These are phyloP conservation scores for Micractinium sp. DNA, from an alignment of 139 green algal species.

Conservation along the genomic window DNA sequence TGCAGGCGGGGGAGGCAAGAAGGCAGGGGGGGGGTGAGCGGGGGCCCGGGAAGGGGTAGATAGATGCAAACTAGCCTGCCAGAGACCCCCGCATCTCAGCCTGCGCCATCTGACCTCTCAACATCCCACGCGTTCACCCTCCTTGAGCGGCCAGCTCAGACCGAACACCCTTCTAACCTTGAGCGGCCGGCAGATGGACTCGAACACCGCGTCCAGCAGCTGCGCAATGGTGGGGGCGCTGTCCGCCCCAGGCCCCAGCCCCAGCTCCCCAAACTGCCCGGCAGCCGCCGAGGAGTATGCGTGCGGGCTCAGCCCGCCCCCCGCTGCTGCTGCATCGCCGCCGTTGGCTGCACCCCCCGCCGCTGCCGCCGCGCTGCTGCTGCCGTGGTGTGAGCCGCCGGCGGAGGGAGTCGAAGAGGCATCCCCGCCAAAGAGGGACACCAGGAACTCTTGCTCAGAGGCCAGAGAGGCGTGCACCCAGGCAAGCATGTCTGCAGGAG, in stretches of 20 bases:
- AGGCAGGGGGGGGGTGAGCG: no score
- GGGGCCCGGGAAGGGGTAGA: background rate
- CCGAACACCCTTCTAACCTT: conserved; percentile 59
- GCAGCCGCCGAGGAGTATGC: background rate
- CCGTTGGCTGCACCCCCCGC: background rate
- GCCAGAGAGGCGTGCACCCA: conserved; percentile 95
- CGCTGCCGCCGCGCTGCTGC: background rate
- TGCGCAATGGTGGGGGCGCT: conserved; percentile 52
- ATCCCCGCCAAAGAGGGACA: conserved; percentile 85
- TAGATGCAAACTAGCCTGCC: background rate
- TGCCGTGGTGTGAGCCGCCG: no score
- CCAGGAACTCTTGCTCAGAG: conserved; percentile 90
- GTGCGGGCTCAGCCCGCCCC: background rate
- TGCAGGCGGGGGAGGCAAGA: background rate
- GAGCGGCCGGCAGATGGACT: conserved; percentile 94
- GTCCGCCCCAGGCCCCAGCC: background rate
- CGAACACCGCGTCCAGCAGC: conserved; percentile 93
- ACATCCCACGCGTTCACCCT: background rate
- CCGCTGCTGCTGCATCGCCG: background rate
- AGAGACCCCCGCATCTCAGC: no score
- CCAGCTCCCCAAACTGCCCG: background rate
- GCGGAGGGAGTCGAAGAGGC: background rate
- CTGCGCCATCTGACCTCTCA: no score
- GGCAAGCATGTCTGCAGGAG: conserved; percentile 91
- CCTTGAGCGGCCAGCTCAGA: background rate